phyloP scores from a whole-genome alignment of 164 flowering plant species.

The Sextonia rubra region DNA sequence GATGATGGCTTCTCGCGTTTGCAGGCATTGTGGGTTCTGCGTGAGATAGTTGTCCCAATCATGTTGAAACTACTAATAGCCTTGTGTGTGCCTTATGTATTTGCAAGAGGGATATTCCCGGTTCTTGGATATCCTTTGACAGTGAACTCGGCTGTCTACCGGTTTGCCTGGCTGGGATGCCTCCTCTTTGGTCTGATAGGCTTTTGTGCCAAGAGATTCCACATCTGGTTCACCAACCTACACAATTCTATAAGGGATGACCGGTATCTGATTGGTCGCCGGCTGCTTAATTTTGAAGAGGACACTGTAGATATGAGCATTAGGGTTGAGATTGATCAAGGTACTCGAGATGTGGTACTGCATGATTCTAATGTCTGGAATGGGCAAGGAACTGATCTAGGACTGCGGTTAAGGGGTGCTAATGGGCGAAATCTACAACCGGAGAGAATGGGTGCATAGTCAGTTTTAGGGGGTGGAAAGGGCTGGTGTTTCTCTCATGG shows the following conservation, averaged over 20 bases:
- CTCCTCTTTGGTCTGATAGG: constrained; percentile 54
- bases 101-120: constrained; percentile 90
- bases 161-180: constrained; percentile 98
- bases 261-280: constrained; percentile 83
- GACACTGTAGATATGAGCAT: constrained; percentile 15
- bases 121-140: constrained; percentile 81
- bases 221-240: constrained; percentile 93
- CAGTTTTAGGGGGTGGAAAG: neutral
- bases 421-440: neutral
- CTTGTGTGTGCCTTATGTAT: constrained; percentile 87
- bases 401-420: constrained; percentile 51
- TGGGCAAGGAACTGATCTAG: constrained; percentile 45
- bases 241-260: constrained; percentile 97
- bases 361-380: constrained; percentile 17
- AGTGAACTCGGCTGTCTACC: constrained; percentile 93
- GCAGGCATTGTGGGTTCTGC: constrained; percentile 82
- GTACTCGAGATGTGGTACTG: constrained; percentile 11
- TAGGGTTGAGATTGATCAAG: constrained; percentile 22
- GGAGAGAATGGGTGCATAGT: constrained; percentile 1
- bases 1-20: constrained; percentile 92
- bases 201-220: constrained; percentile 90
- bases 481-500: no score
- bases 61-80: constrained; percentile 88
- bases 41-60: constrained; percentile 85
- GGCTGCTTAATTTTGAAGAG: constrained; percentile 90